These are phyloP conservation scores for Parastagonospora avenae DNA, from an alignment of 2,329 filamentous ascomycete genomes.

Conservation along the genomic window DNA sequence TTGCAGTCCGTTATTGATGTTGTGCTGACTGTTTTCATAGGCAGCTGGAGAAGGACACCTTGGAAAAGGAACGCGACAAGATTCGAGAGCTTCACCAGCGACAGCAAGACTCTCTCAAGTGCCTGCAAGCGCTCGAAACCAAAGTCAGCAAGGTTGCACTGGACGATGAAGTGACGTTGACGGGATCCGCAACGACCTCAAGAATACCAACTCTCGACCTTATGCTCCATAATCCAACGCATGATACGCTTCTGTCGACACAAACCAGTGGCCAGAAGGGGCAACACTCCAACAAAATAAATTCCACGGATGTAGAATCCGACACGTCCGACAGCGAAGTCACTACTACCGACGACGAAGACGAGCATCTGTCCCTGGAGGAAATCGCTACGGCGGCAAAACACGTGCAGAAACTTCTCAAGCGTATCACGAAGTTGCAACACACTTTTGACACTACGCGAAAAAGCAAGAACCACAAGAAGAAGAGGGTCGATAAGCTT, in stretches of 20 bases:
- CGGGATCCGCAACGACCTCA: slow-evolving; percentile 11
- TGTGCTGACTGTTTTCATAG: slow-evolving; percentile 7
- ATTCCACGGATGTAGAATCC: slow-evolving; percentile 6
- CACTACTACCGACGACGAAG: slow-evolving; percentile 22
- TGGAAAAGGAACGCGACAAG: slow-evolving; percentile 29
- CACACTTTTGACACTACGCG: slow-evolving; percentile 8
- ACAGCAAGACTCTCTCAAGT: slow-evolving; percentile 31
- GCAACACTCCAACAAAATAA: not conserved
- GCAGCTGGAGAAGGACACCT: slow-evolving; percentile 16
- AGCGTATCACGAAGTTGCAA: slow-evolving; percentile 24
- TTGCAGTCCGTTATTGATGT: not conserved
- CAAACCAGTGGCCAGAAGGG: not conserved
- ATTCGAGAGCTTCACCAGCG: slow-evolving; percentile 33
- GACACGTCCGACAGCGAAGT: slow-evolving; percentile 28
- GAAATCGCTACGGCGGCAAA: slow-evolving; percentile 27
- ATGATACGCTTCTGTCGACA: not conserved
- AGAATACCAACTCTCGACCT: slow-evolving; percentile 21
- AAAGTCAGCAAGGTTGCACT: slow-evolving; percentile 20
- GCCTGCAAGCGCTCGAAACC: slow-evolving; percentile 24
- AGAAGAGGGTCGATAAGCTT: slow-evolving; percentile 21
- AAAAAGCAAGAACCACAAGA: slow-evolving; percentile 2
- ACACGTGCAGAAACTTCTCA: slow-evolving; percentile 29
- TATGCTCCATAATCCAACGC: slow-evolving; percentile 7
- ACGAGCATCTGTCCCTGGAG: slow-evolving; percentile 19
- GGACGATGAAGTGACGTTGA: slow-evolving; percentile 20